phyloP scores from a whole-genome alignment of 1,139 yeast genomes.

The Nadsonia starkeyi-henricii region DNA sequence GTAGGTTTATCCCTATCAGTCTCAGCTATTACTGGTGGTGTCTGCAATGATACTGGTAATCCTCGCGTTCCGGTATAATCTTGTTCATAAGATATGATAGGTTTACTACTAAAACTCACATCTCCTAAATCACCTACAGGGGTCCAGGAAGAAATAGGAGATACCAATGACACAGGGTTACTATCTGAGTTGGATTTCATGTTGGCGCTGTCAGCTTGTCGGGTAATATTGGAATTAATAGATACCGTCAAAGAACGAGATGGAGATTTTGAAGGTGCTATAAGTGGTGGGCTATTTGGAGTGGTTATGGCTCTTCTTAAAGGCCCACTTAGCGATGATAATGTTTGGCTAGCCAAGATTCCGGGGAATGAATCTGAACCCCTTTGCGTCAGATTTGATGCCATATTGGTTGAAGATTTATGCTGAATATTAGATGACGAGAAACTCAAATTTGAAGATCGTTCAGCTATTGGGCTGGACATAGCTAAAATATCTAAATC shows the following conservation, averaged over 20 bases:
- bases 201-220: background rate
- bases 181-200: background rate
- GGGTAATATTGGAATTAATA: background rate
- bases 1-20: too few species aligned
- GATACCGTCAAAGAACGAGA: background rate
- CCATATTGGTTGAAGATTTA: background rate
- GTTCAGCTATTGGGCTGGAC: constrained; percentile 1
- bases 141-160: constrained; percentile 1
- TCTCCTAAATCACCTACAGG: background rate
- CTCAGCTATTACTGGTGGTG: constrained; percentile 1
- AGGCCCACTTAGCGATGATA: background rate
- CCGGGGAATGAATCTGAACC: too few species aligned
- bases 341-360: background rate
- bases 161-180: constrained; percentile 7
- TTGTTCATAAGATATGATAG: background rate
- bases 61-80: too few species aligned
- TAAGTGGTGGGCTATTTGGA: background rate
- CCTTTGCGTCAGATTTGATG: background rate
- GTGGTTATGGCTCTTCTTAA: too few species aligned
- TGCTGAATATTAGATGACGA: background rate
- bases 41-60: too few species aligned
- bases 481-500: constrained; percentile 1
- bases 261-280: background rate
- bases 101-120: background rate
- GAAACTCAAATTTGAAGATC: background rate